Conservation (phyloP, 768 basidiomycete genomes). For the Xerocomus spinulosus region DNA sequence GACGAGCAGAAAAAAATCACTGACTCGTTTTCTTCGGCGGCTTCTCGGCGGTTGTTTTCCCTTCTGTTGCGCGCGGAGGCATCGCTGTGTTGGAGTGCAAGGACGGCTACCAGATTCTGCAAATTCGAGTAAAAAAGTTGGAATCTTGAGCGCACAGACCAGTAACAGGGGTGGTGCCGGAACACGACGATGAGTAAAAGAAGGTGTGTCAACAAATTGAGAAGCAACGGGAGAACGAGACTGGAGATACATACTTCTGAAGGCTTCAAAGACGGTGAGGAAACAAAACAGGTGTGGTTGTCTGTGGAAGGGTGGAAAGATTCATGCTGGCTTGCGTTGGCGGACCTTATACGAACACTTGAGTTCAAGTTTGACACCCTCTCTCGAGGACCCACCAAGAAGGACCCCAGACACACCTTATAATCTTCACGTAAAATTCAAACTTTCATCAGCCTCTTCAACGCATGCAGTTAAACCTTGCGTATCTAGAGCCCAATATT, state of each 20-base stretch:
- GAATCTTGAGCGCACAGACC: conserved; percentile 25
- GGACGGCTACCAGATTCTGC: conserved; percentile 9
- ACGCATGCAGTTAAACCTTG: conserved; percentile 3
- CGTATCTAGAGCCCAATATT: neutral
- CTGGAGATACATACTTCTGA: conserved; percentile 6
- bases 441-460: too few species aligned
- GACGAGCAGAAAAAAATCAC: conserved; percentile 21
- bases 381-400: conserved; percentile 17
- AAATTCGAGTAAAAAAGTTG: conserved; percentile 14
- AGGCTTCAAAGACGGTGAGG: conserved; percentile 6
- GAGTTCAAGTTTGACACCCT: conserved; percentile 22
- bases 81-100: conserved; percentile 27
- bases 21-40: conserved; percentile 52
- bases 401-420: conserved; percentile 29
- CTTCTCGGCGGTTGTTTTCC: conserved; percentile 42
- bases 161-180: conserved; percentile 28
- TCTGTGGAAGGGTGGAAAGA: conserved; percentile 40
- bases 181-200: conserved; percentile 1
- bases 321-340: conserved; percentile 46
- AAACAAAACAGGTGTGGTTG: conserved; percentile 31
- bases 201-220: conserved; percentile 4
- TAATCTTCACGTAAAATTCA: conserved; percentile 16
- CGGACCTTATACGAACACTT: conserved; percentile 55
- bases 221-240: conserved; percentile 2
- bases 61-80: conserved; percentile 39